Conservation (phyloP, 805 yeast species). For the Candida boleticola region DNA sequence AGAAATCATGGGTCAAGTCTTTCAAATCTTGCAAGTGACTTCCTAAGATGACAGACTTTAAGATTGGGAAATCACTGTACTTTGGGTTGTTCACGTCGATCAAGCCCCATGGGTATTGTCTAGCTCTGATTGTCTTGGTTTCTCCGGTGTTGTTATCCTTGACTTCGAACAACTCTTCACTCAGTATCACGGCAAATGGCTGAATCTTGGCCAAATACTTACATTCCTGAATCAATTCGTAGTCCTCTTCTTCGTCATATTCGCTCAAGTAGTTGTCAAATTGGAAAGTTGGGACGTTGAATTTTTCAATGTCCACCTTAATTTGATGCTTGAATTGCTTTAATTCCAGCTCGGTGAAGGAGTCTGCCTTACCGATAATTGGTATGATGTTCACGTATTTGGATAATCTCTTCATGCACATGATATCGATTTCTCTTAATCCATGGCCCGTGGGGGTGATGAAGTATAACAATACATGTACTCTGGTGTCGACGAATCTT, state of each 20-base stretch:
- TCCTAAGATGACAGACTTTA: constrained; percentile 73
- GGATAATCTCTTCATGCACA: constrained; percentile 66
- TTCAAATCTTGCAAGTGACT: constrained; percentile 81
- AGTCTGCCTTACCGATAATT: constrained; percentile 76
- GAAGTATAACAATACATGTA: constrained; percentile 76
- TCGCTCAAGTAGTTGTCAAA: constrained; percentile 52
- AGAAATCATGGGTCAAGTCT: constrained; percentile 72
- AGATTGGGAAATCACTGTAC: constrained; percentile 51
- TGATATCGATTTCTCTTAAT: constrained; percentile 69
- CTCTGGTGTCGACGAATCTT: constrained; percentile 71
- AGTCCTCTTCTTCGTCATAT: constrained; percentile 72
- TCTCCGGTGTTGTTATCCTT: constrained; percentile 44
- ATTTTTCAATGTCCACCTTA: constrained; percentile 60
- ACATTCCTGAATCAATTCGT: constrained; percentile 70
- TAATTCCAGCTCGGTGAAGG: constrained; percentile 68
- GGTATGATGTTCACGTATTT: constrained; percentile 81
- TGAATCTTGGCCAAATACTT: constrained; percentile 59
- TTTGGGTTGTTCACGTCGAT: constrained; percentile 54
- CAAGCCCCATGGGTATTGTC: constrained; percentile 78
- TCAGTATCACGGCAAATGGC: constrained; percentile 72
- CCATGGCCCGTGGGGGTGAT: constrained; percentile 81
- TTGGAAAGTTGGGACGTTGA: constrained; percentile 72
- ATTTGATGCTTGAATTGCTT: constrained; percentile 57
- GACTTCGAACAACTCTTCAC: constrained; percentile 55
- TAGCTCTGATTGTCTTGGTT: constrained; percentile 45